Evolutionary conservation across 2,329 filamentous ascomycete genomes (phyloP), one percentile per base, ranked within the genome.

Genomic region (Biscogniauxia sp.): DNA sequence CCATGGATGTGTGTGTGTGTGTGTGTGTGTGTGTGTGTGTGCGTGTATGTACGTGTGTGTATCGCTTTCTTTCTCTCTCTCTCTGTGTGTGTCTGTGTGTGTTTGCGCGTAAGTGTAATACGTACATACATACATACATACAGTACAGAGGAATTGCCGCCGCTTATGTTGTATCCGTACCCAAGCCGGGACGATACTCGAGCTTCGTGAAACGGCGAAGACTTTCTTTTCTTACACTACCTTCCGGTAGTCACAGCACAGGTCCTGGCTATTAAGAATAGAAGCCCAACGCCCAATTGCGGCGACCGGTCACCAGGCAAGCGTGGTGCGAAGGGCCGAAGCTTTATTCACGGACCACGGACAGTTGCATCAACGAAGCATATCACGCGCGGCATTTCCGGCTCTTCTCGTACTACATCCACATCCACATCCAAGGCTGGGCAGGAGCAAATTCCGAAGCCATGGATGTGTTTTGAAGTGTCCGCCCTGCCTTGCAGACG

Each of bases 401-500:
- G 50, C 19, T 51, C 19, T 50, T 51, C 19, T 51, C 19, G 50
- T 25, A 51, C 19, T 20, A 25, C 50, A 51, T 51, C 20, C 50
- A 25, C 50, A 51, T 51, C 20, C 50, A 51, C 50, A 20, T 51
- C 20, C 19, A 56, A 58, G 20, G 56, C 57, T 54, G 51, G 56
- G 53, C 25, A 49, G 51, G 49, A 49, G 45, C 50, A 19, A 51
- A 53, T 57, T 55, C 56, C 61, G 55, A 60, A 53, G 57, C 55
- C 28, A 55, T 61, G 64, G 62, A 53, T 62, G 55, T 45, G 37
- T 45, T 45, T 45, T 45, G 37, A n/a, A 45, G 37, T 13, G 15
- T 45, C 17, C 64, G 62, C 60, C 60, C 58, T 64, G 60, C 58
- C 58, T 60, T 56, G 55, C 53, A 56, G 54, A 61, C 57, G 60